phyloP scores from a whole-genome alignment of 2,329 filamentous ascomycete genomes.

The Claviceps citrina region DNA sequence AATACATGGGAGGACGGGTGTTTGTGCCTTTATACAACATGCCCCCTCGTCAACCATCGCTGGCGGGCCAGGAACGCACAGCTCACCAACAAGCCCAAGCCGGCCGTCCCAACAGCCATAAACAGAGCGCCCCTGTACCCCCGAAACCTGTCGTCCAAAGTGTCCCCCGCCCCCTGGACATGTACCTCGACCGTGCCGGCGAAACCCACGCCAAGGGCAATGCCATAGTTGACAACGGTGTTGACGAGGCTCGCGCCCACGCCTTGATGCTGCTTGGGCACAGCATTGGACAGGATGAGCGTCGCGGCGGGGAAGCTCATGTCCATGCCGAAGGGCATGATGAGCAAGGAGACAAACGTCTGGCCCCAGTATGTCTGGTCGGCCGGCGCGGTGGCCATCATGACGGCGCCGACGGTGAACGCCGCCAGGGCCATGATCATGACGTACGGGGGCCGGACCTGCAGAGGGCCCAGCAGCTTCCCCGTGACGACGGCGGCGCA shows the following conservation, averaged over 20 bases:
- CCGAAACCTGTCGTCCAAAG: conserved; percentile 5
- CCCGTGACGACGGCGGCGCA: conserved; percentile 30
- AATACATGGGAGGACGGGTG: too few species aligned
- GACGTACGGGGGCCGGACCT: conserved; percentile 22
- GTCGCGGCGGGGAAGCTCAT: conserved; percentile 50
- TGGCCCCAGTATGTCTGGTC: conserved; percentile 49
- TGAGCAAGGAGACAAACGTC: conserved; percentile 40
- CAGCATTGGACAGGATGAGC: conserved; percentile 40
- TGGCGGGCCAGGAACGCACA: conserved; percentile 3
- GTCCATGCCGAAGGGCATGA: conserved; percentile 51
- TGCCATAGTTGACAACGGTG: conserved; percentile 54
- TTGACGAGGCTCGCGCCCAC: conserved; percentile 40
- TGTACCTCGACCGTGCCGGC: conserved; percentile 46
- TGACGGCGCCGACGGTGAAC: conserved; percentile 26
- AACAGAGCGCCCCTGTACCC: conserved; percentile 10
- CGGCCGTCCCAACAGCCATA: conserved; percentile 25
- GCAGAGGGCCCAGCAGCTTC: conserved; percentile 23
- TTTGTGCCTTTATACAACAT: too few species aligned
- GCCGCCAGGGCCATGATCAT: conserved; percentile 29
- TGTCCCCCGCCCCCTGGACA: conserved; percentile 13
- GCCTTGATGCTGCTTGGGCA: conserved; percentile 30
- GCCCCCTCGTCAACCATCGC: not conserved
- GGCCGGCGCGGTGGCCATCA: conserved; percentile 33
- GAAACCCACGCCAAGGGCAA: conserved; percentile 49
- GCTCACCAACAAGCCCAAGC: conserved; percentile 9